Base-by-base conservation (phyloP, 1,139 yeast species). In the Taphrina deformans region DNA sequence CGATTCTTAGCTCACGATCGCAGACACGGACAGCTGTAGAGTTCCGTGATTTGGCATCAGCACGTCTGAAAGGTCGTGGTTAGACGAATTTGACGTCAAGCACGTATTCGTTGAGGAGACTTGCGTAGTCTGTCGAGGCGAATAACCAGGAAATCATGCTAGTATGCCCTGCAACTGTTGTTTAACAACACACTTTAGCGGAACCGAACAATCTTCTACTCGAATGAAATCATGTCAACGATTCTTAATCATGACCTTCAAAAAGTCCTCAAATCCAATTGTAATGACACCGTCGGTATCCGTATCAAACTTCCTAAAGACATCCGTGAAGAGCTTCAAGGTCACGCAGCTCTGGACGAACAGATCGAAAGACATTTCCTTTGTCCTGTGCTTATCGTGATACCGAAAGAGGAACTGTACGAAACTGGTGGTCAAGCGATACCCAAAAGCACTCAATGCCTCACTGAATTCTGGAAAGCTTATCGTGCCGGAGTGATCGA, bases 281-380 rank as follows among this genome's bases (percentile, higher is more conserved):
- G 63, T 59, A 18, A 59, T 59, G 12, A 59, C 31, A 10, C 63
- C 63, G 27, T 59, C 63, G 29, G 31, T 44, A 40, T 59, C 63
- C 2, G 81, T 78, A 75, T 89, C 96, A 74, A 83, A 88, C 73
- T 85, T 86, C 73, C 88, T 87, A 78, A 89, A 89, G 9, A 86
- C 80, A 72, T 88, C 92, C 0, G 96, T 89, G 70, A 88, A 81
- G 70, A 88, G 83, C 74, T 90, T 80, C 71, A 89, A 78, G 80
- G 89, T 87, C 35, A 88, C 88, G 70, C 89, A 80, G 65, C 88
- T 80, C 73, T 89, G 96, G 55, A 89, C 90, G 75, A 89, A 89
- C 74, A 85, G 82, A 74, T 89, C 96, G 74, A 89, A 89, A 69
- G 87, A 85, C 74, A 89, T 79, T 68, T 84, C 87, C 24, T 87